These are phyloP conservation scores for Candida sojae DNA, from an alignment of 1,139 yeast species.

Conservation along the genomic window DNA sequence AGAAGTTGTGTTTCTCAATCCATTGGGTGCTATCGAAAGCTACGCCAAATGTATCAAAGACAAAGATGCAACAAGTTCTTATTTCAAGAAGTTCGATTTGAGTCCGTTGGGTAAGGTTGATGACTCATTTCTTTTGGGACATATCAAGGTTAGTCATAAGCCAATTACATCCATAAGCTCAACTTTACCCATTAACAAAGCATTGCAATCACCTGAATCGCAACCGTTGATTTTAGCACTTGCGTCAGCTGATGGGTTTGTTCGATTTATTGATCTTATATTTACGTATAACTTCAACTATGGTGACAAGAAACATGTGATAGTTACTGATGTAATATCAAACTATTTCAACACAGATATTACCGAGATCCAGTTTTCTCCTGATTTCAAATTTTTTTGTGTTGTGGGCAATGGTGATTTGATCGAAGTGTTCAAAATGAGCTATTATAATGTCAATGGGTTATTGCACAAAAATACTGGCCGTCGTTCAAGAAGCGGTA, in stretches of 20 bases:
- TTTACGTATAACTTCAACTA: slow-evolving; percentile 23
- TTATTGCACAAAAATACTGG: slow-evolving; percentile 25
- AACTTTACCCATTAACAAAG: slow-evolving; percentile 20
- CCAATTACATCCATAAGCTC: slow-evolving; percentile 45
- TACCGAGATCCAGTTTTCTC: slow-evolving; percentile 57
- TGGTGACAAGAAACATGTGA: slow-evolving; percentile 32
- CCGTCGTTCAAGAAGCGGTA: slow-evolving; percentile 42
- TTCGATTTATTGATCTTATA: slow-evolving; percentile 56
- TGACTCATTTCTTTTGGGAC: slow-evolving; percentile 34
- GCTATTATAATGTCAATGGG: slow-evolving; percentile 40
- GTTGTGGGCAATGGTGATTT: slow-evolving; percentile 60
- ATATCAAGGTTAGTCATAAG: slow-evolving; percentile 59
- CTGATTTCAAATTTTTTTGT: slow-evolving; percentile 63
- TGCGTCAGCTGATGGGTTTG: slow-evolving; percentile 68
- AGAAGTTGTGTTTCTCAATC: slow-evolving; percentile 39
- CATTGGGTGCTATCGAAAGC: slow-evolving; percentile 15
- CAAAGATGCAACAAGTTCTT: slow-evolving; percentile 37
- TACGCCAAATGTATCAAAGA: slow-evolving; percentile 34
- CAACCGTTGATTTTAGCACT: slow-evolving; percentile 55
- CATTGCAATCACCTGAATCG: slow-evolving; percentile 9
- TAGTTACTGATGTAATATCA: slow-evolving; percentile 60
- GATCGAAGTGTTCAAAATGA: slow-evolving; percentile 55
- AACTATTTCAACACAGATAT: slow-evolving; percentile 70
- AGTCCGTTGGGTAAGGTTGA: slow-evolving; percentile 24
- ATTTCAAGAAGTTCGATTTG: slow-evolving; percentile 41